phyloP scores from a whole-genome alignment of 805 yeast genomes.

The Wickerhamiella vanderwaltii region DNA sequence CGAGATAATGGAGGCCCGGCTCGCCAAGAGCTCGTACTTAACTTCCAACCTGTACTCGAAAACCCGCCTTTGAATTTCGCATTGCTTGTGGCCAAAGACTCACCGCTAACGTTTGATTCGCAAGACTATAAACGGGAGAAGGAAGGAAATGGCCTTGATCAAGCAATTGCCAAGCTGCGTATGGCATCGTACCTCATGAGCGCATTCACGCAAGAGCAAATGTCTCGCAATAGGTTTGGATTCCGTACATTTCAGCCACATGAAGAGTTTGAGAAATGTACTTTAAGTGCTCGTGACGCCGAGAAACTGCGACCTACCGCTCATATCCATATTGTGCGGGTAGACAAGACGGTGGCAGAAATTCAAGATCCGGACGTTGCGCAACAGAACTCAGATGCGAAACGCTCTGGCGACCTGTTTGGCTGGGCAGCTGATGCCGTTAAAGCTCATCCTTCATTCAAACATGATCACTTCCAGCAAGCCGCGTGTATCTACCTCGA shows the following conservation, averaged over 20 bases:
- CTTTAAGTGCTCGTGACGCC: constrained; percentile 39
- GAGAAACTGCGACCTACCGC: constrained; percentile 41
- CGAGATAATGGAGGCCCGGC: constrained; percentile 1
- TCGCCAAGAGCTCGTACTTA: constrained; percentile 28
- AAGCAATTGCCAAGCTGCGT: constrained; percentile 62
- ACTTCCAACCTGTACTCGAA: constrained; percentile 44
- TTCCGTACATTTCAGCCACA: constrained; percentile 62
- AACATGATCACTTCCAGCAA: constrained; percentile 39
- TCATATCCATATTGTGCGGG: constrained; percentile 64
- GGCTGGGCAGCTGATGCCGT: constrained; percentile 71
- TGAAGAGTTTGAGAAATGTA: constrained; percentile 48
- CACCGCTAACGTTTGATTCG: constrained; percentile 57
- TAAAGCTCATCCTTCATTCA: constrained; percentile 39
- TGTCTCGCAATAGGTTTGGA: constrained; percentile 68
- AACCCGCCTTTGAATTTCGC: constrained; percentile 77
- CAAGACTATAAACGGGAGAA: constrained; percentile 32
- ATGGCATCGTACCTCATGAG: constrained; percentile 82
- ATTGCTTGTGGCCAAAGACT: constrained; percentile 62
- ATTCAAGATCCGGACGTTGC: constrained; percentile 70
- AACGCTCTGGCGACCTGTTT: constrained; percentile 62
- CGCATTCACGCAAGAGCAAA: constrained; percentile 82
- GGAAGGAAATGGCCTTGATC: constrained; percentile 55
- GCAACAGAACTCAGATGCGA: constrained; percentile 71
- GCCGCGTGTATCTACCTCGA: constrained; percentile 83
- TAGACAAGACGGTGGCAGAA: constrained; percentile 55